These are phyloP conservation scores for Begonia fuchsioides DNA, from an alignment of 306 rosid genomes.

Conservation along the genomic window DNA sequence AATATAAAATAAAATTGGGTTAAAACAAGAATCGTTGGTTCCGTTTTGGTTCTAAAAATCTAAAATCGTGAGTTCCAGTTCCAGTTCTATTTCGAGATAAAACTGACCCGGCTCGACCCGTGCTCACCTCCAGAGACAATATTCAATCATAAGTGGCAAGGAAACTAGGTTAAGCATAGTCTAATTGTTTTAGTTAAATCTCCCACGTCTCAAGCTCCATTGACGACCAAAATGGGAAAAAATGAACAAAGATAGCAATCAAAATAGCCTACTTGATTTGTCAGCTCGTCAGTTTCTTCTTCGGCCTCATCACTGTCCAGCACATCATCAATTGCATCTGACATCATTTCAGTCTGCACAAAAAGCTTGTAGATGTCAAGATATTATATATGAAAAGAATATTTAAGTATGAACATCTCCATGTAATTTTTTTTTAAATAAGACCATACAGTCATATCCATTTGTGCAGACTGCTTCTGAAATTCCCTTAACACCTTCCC, in stretches of 20 bases:
- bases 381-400: conserved; percentile 9
- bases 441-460: conserved; percentile 96
- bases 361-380: conserved; percentile 8
- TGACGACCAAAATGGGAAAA: conserved; percentile 5
- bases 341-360: conserved; percentile 97
- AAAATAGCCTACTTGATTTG: conserved; percentile 53
- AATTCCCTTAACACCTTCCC: conserved; percentile 63
- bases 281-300: conserved; percentile 91
- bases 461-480: conserved; percentile 93
- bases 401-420: background rate
- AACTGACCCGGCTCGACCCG: too few relatives aligned
- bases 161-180: too few relatives aligned
- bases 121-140: too few relatives aligned
- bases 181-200: too few relatives aligned
- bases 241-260: conserved; percentile 12
- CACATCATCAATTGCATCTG: conserved; percentile 89
- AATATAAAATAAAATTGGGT: too few relatives aligned
- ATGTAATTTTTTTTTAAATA: too few relatives aligned
- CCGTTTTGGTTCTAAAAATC: too few relatives aligned
- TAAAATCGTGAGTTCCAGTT: too few relatives aligned
- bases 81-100: too few relatives aligned
- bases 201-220: conserved; percentile 2
- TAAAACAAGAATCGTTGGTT: too few relatives aligned
- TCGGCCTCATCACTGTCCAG: conserved; percentile 91
- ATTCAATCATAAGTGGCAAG: too few relatives aligned